Conservation (phyloP, 2,329 filamentous ascomycete species). For the Chaetomiaceae sp. region DNA sequence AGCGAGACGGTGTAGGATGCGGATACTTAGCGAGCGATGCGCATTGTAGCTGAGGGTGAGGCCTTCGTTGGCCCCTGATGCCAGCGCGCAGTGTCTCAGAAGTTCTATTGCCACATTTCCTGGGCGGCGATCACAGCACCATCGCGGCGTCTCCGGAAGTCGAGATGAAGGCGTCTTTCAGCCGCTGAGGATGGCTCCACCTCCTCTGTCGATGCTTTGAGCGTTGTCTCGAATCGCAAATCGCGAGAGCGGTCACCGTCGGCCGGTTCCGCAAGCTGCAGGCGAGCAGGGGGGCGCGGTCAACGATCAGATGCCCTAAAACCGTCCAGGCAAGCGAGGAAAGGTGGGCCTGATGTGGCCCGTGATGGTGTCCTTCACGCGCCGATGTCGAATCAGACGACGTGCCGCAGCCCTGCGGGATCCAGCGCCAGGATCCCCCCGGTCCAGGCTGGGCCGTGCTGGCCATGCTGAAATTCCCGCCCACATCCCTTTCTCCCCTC, state of each 20-base stretch:
- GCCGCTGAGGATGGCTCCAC: not conserved
- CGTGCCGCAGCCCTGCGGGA: not conserved
- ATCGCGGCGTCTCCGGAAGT: not conserved
- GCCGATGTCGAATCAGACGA: constrained; percentile 14
- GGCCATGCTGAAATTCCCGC: constrained; percentile 12
- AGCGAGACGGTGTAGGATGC: too few relatives aligned
- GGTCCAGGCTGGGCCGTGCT: constrained; percentile 2
- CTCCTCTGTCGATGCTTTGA: not conserved
- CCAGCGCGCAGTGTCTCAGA: not conserved
- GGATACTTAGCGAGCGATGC: too few relatives aligned
- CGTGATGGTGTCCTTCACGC: not conserved
- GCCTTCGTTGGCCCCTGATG: too few relatives aligned
- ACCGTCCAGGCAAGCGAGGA: constrained; percentile 19
- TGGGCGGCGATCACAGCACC: not conserved
- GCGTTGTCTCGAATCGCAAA: not conserved
- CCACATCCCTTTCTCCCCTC: constrained; percentile 11
- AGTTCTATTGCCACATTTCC: not conserved
- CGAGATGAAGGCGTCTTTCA: not conserved
- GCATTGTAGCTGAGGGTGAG: too few relatives aligned
- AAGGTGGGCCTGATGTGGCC: constrained; percentile 10
- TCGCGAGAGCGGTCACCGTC: not conserved
- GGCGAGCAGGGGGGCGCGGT: constrained; percentile 3
- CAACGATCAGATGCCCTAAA: constrained; percentile 18
- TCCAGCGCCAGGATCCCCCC: constrained; percentile 7
- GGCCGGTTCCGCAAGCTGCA: not conserved